These are phyloP conservation scores for Boechera divaricarpa DNA, from an alignment of 345 rosid genomes.

Conservation along the genomic window DNA sequence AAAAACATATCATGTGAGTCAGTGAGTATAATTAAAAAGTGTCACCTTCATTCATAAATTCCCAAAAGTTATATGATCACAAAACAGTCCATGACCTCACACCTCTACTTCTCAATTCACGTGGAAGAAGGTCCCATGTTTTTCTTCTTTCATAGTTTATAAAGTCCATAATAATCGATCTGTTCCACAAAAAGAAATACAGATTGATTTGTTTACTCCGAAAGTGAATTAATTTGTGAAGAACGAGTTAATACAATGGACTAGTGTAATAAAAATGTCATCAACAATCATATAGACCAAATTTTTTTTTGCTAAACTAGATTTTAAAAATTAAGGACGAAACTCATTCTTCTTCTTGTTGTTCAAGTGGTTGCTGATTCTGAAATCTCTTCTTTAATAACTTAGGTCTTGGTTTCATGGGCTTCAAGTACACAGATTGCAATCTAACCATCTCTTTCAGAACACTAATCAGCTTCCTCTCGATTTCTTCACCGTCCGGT, in stretches of 20 bases:
- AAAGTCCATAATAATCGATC: not conserved
- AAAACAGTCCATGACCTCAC: constrained; percentile 26
- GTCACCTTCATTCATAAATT: constrained; percentile 20
- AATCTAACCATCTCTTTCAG: constrained; percentile 82
- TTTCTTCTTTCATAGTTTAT: constrained; percentile 21
- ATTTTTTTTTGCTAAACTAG: not conserved
- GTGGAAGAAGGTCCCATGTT: constrained; percentile 37
- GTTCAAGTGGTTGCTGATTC: constrained; percentile 15
- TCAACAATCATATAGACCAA: not conserved
- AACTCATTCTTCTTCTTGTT: constrained; percentile 30
- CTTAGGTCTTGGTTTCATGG: constrained; percentile 68
- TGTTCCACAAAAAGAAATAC: not conserved
- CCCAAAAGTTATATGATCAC: constrained; percentile 23
- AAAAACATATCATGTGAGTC: constrained; percentile 44
- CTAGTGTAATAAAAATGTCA: not conserved
- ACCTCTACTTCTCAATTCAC: constrained; percentile 30
- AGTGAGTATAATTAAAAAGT: constrained; percentile 30
- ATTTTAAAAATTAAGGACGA: not conserved
- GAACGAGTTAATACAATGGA: not conserved
- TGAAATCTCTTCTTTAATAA: constrained; percentile 53
- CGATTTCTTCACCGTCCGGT: constrained; percentile 62
- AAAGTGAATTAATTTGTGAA: not conserved
- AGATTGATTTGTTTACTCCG: not conserved
- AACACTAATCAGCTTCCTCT: constrained; percentile 57
- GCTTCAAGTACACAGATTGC: constrained; percentile 79